Evolutionary conservation across 441 rosid species (phyloP).

Genomic region (Populus tomentosa): DNA sequence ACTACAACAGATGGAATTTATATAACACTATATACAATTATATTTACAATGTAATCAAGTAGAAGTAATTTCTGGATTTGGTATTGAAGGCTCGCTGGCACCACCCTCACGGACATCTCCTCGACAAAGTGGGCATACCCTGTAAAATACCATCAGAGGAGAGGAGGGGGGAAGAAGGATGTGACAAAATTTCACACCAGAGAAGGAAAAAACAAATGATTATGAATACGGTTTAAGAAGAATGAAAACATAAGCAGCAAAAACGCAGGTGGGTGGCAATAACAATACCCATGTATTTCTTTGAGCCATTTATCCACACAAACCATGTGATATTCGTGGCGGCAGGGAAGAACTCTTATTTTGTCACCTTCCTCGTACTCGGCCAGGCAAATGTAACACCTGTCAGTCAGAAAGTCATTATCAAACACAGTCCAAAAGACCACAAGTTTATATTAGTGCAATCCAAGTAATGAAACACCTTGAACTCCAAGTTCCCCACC

Average conservation of each 20-base stretch:
- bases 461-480: not conserved
- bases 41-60: constrained; percentile 26
- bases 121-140: constrained; percentile 20
- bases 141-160: constrained; percentile 19
- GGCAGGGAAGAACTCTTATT: constrained; percentile 75
- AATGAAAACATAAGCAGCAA: not conserved
- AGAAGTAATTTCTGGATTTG: constrained; percentile 29
- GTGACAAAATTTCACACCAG: not conserved
- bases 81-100: constrained; percentile 5
- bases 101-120: constrained; percentile 47
- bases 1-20: not conserved
- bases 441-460: not conserved
- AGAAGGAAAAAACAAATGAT: not conserved
- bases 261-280: not conserved
- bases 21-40: constrained; percentile 17
- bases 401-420: constrained; percentile 14
- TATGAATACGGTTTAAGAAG: not conserved
- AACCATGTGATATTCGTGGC: constrained; percentile 67
- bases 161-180: not conserved
- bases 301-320: constrained; percentile 83
- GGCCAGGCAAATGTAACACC: constrained; percentile 67
- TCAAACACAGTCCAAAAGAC: not conserved
- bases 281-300: constrained; percentile 65
- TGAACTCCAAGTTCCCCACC: not conserved
- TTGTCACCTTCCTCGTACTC: constrained; percentile 69